Percentiles rank a stretch among this genome's conserved stretches.
Evolutionary conservation across 176 grass and related monocot species (phyloP).

Genomic region (Avena insularis): DNA sequence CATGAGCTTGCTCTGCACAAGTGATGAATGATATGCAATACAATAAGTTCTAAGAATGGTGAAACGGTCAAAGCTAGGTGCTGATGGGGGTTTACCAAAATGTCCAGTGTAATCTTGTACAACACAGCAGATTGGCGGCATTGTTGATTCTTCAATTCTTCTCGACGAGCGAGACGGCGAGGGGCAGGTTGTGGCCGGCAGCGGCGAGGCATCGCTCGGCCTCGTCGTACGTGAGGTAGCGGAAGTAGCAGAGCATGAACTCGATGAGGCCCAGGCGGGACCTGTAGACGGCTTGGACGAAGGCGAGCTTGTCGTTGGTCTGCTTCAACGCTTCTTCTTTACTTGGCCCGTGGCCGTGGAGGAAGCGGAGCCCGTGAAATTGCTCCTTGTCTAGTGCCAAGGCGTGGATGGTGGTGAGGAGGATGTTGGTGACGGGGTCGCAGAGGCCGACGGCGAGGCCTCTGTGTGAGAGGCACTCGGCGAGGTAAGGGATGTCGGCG

Average conservation of each 20-base stretch:
- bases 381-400: not conserved
- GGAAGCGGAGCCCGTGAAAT: too few relatives aligned
- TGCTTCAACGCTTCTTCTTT: too few relatives aligned
- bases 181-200: not conserved
- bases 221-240: not conserved
- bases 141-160: conserved; percentile 12
- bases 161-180: not conserved
- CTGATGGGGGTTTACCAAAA: not conserved
- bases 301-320: too few relatives aligned
- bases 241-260: too few relatives aligned
- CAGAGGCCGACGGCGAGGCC: not conserved
- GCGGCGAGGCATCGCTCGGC: not conserved
- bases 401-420: not conserved
- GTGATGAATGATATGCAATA: not conserved
- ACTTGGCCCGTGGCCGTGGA: too few relatives aligned
- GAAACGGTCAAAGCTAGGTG: not conserved
- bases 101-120: not conserved
- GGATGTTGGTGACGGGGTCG: not conserved
- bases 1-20: not conserved
- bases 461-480: not conserved
- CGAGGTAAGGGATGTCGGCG: not conserved
- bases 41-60: not conserved
- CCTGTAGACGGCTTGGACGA: too few relatives aligned
- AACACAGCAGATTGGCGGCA: not conserved
- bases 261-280: too few relatives aligned